phyloP scores from a whole-genome alignment of 2,329 filamentous ascomycete species.

The Dothistroma pini region DNA sequence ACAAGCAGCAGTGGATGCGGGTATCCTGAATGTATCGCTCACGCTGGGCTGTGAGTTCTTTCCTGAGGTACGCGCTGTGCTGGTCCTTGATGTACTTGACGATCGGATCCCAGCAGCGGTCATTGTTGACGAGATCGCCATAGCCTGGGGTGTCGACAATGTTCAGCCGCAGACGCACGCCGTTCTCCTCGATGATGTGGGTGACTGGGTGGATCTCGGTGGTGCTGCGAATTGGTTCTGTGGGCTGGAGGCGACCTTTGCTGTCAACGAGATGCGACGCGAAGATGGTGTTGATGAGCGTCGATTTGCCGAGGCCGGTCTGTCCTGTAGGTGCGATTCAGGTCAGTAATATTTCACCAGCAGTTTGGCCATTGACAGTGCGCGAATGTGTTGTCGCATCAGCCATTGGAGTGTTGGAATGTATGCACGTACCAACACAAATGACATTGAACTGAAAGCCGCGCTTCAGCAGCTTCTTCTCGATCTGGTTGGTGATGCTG shows the following conservation, averaged over 20 bases:
- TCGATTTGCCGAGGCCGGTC: constrained; percentile 98
- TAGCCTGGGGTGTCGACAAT: constrained; percentile 99
- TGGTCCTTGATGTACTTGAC: constrained; percentile 99
- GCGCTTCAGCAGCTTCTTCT: constrained; percentile 99
- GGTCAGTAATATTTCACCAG: neutral
- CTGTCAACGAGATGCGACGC: constrained; percentile 98
- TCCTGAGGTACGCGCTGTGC: constrained; percentile 97
- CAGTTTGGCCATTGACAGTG: neutral
- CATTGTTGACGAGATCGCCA: constrained; percentile 98
- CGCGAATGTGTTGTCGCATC: constrained; percentile 9
- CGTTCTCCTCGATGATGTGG: constrained; percentile 99
- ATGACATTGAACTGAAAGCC: constrained; percentile 99
- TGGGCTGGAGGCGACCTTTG: constrained; percentile 88
- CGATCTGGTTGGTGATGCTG: constrained; percentile 99
- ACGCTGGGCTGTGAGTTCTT: constrained; percentile 98
- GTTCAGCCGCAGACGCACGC: constrained; percentile 93
- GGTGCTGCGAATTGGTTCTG: constrained; percentile 89
- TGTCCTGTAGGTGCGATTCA: constrained; percentile 62
- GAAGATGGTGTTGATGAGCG: constrained; percentile 99
- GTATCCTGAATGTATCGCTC: constrained; percentile 99
- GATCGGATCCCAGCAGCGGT: constrained; percentile 99
- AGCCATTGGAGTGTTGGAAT: neutral
- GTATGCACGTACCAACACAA: constrained; percentile 78
- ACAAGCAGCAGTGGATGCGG: constrained; percentile 97
- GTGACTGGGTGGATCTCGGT: constrained; percentile 98